phyloP scores from a whole-genome alignment of 1,284 basidiomycete genomes.

The Cystobasidium slooffiae region DNA sequence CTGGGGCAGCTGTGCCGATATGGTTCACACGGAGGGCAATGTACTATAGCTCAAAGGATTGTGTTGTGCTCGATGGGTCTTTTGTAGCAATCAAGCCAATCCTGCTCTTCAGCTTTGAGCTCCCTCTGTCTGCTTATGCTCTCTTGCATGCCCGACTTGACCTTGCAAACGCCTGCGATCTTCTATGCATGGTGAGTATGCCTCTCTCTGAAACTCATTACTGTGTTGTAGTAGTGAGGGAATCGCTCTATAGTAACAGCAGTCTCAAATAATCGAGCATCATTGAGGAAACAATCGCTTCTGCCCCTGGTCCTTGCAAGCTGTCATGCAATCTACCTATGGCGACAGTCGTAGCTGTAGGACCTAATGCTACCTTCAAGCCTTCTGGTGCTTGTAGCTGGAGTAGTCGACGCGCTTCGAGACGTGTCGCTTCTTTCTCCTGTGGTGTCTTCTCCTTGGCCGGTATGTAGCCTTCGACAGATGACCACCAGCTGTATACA shows the following conservation, averaged over 20 bases:
- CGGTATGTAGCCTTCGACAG: background rate
- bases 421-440: conserved; percentile 50
- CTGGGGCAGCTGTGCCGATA: no score
- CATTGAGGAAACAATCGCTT: conserved; percentile 22
- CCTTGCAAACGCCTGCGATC: no score
- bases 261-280: conserved; percentile 43
- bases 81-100: no score
- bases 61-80: no score
- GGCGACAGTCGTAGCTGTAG: conserved; percentile 44
- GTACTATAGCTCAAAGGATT: no score
- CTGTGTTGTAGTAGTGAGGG: background rate
- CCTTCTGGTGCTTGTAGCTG: conserved; percentile 54
- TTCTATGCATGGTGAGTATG: no score
- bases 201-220: no score
- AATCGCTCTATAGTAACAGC: conserved; percentile 30
- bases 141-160: no score
- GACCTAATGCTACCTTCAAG: conserved; percentile 42
- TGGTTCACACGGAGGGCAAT: no score
- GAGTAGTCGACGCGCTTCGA: conserved; percentile 52
- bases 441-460: conserved; percentile 41
- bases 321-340: conserved; percentile 41
- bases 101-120: no score
- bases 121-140: no score
- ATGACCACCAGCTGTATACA: conserved; percentile 39
- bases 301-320: conserved; percentile 38